Evolutionary conservation across 2,329 filamentous ascomycete species (phyloP).

Genomic region (Cladophialophora chaetospira): DNA sequence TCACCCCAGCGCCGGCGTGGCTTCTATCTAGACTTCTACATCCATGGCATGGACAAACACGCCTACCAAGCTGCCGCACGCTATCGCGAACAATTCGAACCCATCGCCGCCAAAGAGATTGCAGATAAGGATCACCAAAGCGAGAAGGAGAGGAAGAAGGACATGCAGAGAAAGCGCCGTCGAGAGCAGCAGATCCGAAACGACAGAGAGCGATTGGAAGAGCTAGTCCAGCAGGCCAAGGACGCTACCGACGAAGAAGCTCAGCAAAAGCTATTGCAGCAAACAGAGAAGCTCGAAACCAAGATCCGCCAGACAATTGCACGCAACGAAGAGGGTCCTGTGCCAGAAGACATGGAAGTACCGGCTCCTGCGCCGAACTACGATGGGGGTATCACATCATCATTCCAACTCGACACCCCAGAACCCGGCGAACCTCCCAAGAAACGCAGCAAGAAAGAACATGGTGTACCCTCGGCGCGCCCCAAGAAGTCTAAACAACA

Average conservation of each 20-base stretch:
- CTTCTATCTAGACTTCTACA: constrained; percentile 58
- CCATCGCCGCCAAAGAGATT: constrained; percentile 80
- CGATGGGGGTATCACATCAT: constrained; percentile 81
- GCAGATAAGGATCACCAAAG: constrained; percentile 86
- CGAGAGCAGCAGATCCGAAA: constrained; percentile 93
- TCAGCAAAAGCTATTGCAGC: constrained; percentile 75
- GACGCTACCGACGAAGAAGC: constrained; percentile 81
- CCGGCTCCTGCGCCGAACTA: constrained; percentile 75
- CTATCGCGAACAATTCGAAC: constrained; percentile 75
- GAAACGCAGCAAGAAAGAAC: constrained; percentile 56
- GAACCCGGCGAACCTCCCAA: constrained; percentile 51
- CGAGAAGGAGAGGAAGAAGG: constrained; percentile 99
- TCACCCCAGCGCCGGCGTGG: constrained; percentile 58
- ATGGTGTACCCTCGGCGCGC: constrained; percentile 55
- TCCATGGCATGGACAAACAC: constrained; percentile 65
- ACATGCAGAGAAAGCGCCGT: constrained; percentile 96
- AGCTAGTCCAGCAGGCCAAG: constrained; percentile 75
- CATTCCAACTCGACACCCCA: constrained; percentile 70
- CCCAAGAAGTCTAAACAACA: constrained; percentile 85
- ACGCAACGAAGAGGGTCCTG: constrained; percentile 73
- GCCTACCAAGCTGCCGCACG: constrained; percentile 71
- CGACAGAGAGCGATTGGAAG: constrained; percentile 79
- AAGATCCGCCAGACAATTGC: constrained; percentile 90
- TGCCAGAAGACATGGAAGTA: constrained; percentile 71
- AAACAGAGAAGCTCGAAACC: constrained; percentile 86